Base-by-base conservation (phyloP, 2,329 filamentous ascomycete species). In the Fusarium protoensiforme region DNA sequence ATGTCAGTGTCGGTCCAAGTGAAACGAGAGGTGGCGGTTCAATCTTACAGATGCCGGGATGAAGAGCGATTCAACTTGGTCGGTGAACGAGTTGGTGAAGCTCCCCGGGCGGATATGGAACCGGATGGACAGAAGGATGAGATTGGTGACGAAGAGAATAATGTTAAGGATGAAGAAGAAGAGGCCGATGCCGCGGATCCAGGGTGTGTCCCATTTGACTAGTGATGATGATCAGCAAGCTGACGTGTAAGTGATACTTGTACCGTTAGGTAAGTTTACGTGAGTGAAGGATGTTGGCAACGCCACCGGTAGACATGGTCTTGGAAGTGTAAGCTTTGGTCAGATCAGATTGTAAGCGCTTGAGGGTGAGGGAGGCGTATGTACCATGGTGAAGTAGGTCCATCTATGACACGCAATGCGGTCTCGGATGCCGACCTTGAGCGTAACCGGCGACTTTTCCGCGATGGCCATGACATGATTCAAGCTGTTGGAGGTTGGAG, bases 1-100 rank as follows among this genome's bases (percentile, higher is more conserved):
- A 18, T 71, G 39, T 66, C 20, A 53, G 43, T 43, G 58, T 31
- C 18, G 29, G 7, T 18, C 33, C 16, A n/a, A 69, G 36, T 76
- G 46, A 66, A 31, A 68, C 46, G 39, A 24, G 60, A 11, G 38
- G 38, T 29, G 16, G 41, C 8, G 38, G 10, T 51, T 51, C 27
- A n/a, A 16, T 43, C 76, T 54, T 61, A 90, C 88, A 81, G 86
- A 90, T 2, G 93, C 89, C 0, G 93, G 93, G 18, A 94, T 90
- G 79, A 96, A 96, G 0, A 96, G 85, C 11, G 90, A 92, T 79
- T 97, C 94, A 0, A 92, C 91, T 14, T 93, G 93, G 82, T 96
- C 93, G 8, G 90, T 85, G 68, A 96, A 92, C 0, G 92, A 94
- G 16, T 89, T 86, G 66, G 87, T 87, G 78, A 96, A 94, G 10